Evolutionary conservation across 106 monocot genomes (phyloP).

Genomic region (Xerophyta viscosa): DNA sequence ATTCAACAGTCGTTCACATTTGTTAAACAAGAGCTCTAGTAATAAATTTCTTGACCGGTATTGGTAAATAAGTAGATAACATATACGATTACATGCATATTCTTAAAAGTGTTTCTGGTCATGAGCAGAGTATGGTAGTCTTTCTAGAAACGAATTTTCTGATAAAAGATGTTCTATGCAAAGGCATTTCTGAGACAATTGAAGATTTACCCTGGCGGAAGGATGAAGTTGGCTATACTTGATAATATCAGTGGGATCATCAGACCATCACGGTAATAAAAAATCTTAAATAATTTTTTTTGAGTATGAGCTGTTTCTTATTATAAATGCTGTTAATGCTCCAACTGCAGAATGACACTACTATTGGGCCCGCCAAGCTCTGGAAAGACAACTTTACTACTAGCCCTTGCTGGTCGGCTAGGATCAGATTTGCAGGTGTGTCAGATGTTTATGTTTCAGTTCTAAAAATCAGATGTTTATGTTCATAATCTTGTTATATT

Average conservation of each 20-base stretch:
- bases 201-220: slow-evolving; percentile 67
- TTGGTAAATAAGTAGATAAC: too few species aligned
- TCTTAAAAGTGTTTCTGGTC: too few species aligned
- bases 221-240: slow-evolving; percentile 76
- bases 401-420: slow-evolving; percentile 92
- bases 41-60: too few species aligned
- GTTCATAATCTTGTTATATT: too few species aligned
- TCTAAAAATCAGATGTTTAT: too few species aligned
- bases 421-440: slow-evolving; percentile 69
- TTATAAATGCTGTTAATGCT: slow-evolving; percentile 1
- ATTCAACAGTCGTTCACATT: too few species aligned
- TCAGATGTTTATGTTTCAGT: too few species aligned
- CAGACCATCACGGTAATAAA: slow-evolving; percentile 68
- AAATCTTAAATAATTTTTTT: not conserved
- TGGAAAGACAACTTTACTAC: slow-evolving; percentile 92
- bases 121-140: not conserved
- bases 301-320: not conserved
- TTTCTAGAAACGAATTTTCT: slow-evolving; percentile 9
- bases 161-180: slow-evolving; percentile 18
- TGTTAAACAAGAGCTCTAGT: too few species aligned
- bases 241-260: slow-evolving; percentile 80
- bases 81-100: too few species aligned
- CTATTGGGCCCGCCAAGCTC: slow-evolving; percentile 97
- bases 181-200: slow-evolving; percentile 84
- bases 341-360: slow-evolving; percentile 73